Base-by-base conservation (phyloP, 148 eudicot species). In the Silene uniflora region DNA sequence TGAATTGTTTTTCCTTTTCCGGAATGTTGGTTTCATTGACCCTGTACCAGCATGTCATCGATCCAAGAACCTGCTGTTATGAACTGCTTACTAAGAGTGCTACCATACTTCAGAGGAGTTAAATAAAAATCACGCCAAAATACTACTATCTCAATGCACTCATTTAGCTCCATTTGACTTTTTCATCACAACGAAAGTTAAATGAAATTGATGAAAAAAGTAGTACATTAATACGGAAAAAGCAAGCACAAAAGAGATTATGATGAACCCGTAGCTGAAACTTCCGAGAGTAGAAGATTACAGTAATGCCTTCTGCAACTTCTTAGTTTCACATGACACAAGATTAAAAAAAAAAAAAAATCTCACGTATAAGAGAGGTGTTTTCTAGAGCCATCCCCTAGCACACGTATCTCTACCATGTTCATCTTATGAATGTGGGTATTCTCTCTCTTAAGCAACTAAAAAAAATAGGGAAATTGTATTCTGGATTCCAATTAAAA, bases 31-130 rank as follows among this genome's bases (percentile, higher is more conserved):
- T 78, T 92, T 92, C 79, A 94, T 75, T 70, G 96, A 86, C 80
- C 98, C 97, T 94, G 98, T 88, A 94, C 80, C 91, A 89, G 89
- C 87, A 94, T 87, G 81, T 90, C 91, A 91, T 85, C 79, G 85
- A 88, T 84, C 93, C 90, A 90, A 87, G 84, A 89, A 86, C 92
- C 92, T 89, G 96, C 83, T 87, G 88, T 88, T 88, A 88, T 81
- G 81, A 88, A 82, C 84, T 85, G 84, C 86, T 85, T 77, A 80
- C 88, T 83, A 85, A 88, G 83, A 82, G 80, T 18, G 35, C 78
- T 78, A 87, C 73, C 72, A 42, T 78, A 75, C 65, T 82, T 64
- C 70, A 73, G 39, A 69, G 71, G 18, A 67, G 62, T 47, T 32
- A 14, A 22, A 74, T 4, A n/a, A 25, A 54, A 68, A 78, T 14